Conservation (phyloP, 306 rosid genomes). For the cucumber (Cucumis sativus) region DNA sequence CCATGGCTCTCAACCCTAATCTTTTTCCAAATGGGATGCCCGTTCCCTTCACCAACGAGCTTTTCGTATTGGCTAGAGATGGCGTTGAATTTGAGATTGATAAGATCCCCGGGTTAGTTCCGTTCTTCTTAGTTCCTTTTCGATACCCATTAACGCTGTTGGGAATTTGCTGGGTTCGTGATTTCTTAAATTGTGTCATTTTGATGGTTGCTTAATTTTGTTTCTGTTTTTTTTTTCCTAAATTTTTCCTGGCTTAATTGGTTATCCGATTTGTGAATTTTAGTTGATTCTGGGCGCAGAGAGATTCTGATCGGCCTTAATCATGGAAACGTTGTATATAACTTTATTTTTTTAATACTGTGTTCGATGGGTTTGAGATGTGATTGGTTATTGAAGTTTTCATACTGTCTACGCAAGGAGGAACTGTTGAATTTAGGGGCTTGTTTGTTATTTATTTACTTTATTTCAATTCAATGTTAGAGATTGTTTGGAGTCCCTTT, state of each 20-base stretch:
- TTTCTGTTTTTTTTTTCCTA: not conserved
- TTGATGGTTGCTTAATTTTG: not conserved
- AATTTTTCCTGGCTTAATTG: not conserved
- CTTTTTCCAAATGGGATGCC: constrained; percentile 75
- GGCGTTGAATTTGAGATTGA: constrained; percentile 85
- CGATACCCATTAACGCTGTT: not conserved
- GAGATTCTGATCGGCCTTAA: not conserved
- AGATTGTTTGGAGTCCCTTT: not conserved
- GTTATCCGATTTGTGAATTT: not conserved
- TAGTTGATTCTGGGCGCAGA: not conserved
- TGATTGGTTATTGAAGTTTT: not conserved
- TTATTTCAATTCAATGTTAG: not conserved
- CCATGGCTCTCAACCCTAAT: constrained; percentile 88
- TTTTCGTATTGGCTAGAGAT: constrained; percentile 92
- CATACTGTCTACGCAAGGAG: not conserved
- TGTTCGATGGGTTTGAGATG: not conserved
- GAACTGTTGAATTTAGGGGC: no score
- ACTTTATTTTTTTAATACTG: not conserved
- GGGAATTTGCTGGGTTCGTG: not conserved
- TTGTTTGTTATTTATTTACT: no score
- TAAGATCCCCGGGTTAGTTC: constrained; percentile 78
- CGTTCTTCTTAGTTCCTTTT: not conserved
- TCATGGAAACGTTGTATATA: not conserved
- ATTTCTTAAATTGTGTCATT: not conserved
- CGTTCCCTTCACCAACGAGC: constrained; percentile 70